These are phyloP conservation scores for Selenicereus undatus DNA, from an alignment of 148 eudicot species.

Conservation along the genomic window DNA sequence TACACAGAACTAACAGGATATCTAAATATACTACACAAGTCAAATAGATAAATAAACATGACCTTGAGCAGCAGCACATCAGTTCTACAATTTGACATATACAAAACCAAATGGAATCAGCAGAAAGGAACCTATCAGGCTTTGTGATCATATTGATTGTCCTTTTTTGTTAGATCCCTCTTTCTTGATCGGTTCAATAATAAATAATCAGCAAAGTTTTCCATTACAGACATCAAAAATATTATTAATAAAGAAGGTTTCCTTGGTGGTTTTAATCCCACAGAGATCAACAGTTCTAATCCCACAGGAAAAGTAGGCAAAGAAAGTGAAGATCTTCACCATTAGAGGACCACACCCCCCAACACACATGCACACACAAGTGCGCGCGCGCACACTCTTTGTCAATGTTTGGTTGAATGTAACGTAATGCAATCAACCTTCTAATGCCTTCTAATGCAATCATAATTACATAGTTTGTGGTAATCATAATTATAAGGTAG, in stretches of 20 bases:
- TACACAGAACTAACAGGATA: background rate
- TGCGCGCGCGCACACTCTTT: too few species aligned
- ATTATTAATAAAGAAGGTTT: background rate
- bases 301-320: too few species aligned
- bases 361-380: background rate
- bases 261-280: background rate
- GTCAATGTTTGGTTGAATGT: too few species aligned
- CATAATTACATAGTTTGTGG: too few species aligned
- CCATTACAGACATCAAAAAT: background rate
- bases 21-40: background rate
- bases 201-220: background rate
- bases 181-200: too few species aligned
- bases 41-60: background rate
- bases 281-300: background rate
- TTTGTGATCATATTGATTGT: background rate
- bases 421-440: too few species aligned
- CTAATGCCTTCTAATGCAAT: too few species aligned
- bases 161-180: background rate
- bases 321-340: background rate
- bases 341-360: background rate
- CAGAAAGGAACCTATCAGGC: background rate
- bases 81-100: background rate
- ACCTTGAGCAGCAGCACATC: conserved; percentile 9
- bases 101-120: background rate
- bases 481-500: too few species aligned